Evolutionary conservation across 2,329 filamentous ascomycete genomes (phyloP).

Genomic region (Epichloe gansuensis): DNA sequence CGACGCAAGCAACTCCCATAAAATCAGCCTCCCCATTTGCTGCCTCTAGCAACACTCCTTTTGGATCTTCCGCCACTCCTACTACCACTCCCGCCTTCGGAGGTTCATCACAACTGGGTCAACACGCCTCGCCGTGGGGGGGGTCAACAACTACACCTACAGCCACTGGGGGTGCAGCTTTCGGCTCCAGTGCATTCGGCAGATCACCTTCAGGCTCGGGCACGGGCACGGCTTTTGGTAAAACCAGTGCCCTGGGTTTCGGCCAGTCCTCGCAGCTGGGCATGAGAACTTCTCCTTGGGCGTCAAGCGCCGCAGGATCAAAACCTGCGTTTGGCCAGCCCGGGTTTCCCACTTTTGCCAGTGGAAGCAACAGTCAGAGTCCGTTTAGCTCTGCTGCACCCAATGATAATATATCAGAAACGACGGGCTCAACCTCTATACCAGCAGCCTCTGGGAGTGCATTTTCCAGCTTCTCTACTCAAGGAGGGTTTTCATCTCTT

Average conservation of each 20-base stretch:
- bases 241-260: constrained; percentile 36
- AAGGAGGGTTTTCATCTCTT: constrained; percentile 42
- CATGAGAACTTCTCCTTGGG: constrained; percentile 41
- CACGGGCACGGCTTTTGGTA: constrained; percentile 36
- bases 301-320: constrained; percentile 15
- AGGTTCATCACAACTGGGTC: constrained; percentile 33
- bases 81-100: constrained; percentile 32
- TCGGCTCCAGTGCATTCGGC: constrained; percentile 34
- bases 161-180: constrained; percentile 23
- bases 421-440: constrained; percentile 14
- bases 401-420: not conserved
- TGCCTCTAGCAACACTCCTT: constrained; percentile 21
- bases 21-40: constrained; percentile 21
- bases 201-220: constrained; percentile 21
- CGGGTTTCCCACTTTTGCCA: constrained; percentile 31
- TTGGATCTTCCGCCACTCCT: constrained; percentile 26
- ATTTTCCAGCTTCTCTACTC: constrained; percentile 41
- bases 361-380: constrained; percentile 19
- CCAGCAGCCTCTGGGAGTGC: constrained; percentile 30
- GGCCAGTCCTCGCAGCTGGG: constrained; percentile 38
- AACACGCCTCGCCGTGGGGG: constrained; percentile 40
- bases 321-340: constrained; percentile 42
- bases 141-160: constrained; percentile 18
- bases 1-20: constrained; percentile 17
- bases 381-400: constrained; percentile 24